Conservation (phyloP, 2,329 filamentous ascomycete genomes). For the Orbilia blumenaviensis region DNA sequence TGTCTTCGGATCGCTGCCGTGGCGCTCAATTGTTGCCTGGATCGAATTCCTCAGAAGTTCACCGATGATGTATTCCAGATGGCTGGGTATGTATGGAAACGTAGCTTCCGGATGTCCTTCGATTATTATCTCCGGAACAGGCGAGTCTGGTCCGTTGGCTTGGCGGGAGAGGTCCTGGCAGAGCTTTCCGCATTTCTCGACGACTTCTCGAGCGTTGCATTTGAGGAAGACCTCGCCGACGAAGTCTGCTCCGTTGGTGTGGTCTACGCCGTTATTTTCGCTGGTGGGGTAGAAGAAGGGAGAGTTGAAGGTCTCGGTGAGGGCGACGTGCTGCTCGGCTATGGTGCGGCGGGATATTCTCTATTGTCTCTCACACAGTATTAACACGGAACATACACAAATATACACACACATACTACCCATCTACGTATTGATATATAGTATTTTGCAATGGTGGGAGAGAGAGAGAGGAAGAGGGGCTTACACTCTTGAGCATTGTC, state of each 20-base stretch:
- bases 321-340: conserved; percentile 92
- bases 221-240: conserved; percentile 95
- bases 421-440: no score
- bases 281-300: conserved; percentile 79
- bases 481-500: conserved; percentile 84
- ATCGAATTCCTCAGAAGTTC: conserved; percentile 95
- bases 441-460: no score
- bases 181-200: conserved; percentile 80
- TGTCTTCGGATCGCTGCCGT: conserved; percentile 59
- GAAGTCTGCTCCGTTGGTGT: conserved; percentile 75
- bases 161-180: conserved; percentile 77
- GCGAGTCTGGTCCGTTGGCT: conserved; percentile 75
- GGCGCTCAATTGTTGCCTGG: conserved; percentile 83
- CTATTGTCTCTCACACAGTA: conserved; percentile 64
- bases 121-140: conserved; percentile 81
- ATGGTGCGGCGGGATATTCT: conserved; percentile 95
- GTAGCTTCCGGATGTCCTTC: conserved; percentile 86
- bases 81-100: conserved; percentile 95
- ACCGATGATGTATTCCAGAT: conserved; percentile 96
- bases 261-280: conserved; percentile 73
- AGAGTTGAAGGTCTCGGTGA: conserved; percentile 92
- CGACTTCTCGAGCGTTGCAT: conserved; percentile 88
- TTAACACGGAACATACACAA: no score
- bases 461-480: conserved; percentile 57
- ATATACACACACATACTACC: no score